These are phyloP conservation scores for Chlamydomonas eustigma DNA, from an alignment of 139 green algal genomes.

Conservation along the genomic window DNA sequence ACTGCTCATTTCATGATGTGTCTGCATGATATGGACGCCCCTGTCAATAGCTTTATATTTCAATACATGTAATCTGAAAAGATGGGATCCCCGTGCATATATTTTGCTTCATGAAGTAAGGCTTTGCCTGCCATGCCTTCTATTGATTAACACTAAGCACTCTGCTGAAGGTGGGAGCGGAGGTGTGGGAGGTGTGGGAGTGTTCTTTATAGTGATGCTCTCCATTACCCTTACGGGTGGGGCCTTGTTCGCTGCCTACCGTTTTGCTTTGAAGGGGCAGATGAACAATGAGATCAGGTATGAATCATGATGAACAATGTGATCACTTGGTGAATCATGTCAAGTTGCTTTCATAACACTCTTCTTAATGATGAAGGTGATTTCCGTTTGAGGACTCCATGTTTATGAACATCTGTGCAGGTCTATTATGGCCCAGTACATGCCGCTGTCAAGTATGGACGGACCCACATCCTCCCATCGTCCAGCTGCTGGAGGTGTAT, in stretches of 20 bases:
- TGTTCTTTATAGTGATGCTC: slow-evolving; percentile 5
- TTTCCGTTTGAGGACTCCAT: no score
- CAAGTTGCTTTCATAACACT: no score
- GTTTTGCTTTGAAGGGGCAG: background rate
- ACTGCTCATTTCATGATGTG: background rate
- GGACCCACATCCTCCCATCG: no score
- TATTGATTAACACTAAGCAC: no score
- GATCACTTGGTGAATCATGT: no score
- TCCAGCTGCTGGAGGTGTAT: no score
- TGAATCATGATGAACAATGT: background rate
- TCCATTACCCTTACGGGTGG: background rate
- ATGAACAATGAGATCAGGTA: background rate
- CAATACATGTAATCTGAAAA: background rate
- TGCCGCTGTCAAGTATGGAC: no score
- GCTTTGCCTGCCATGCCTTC: no score
- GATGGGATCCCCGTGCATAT: background rate
- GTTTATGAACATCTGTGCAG: no score
- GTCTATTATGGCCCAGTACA: no score
- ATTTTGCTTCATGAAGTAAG: background rate
- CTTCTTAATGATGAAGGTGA: no score
- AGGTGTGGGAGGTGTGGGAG: background rate
- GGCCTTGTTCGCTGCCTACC: background rate
- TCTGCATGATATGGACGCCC: background rate
- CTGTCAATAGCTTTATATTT: background rate
- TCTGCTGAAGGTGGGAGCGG: no score